Evolutionary conservation across 257 asterid genomes (phyloP).

Genomic region (Dorcoceras hygrometricum): DNA sequence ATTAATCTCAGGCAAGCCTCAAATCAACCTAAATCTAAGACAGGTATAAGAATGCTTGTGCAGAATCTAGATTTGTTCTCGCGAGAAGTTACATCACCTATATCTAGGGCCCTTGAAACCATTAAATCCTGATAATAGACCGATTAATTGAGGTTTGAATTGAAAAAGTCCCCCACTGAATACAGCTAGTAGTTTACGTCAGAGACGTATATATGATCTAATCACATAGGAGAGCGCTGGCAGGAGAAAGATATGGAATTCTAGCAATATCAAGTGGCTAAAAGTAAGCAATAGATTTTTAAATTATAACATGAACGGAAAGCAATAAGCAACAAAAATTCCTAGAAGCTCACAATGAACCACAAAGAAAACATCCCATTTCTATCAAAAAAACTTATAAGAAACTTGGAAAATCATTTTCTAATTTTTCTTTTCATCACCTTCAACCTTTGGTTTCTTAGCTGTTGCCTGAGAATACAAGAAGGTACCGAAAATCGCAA

Average conservation of each 20-base stretch:
- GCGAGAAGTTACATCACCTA: not conserved
- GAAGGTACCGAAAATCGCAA: conserved; percentile 82
- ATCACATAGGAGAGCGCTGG: not conserved
- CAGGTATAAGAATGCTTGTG: not conserved
- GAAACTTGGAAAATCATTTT: conserved; percentile 7
- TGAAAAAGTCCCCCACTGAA: not conserved
- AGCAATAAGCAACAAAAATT: conserved; percentile 22
- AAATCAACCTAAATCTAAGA: too few species aligned
- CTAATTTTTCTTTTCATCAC: conserved; percentile 52
- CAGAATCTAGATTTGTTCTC: not conserved
- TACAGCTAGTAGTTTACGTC: not conserved
- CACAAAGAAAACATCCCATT: conserved; percentile 21
- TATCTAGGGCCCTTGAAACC: not conserved
- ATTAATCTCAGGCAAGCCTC: too few species aligned
- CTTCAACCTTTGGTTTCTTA: conserved; percentile 60
- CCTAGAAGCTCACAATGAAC: conserved; percentile 20
- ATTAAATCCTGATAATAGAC: not conserved
- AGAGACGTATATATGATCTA: too few species aligned
- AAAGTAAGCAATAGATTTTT: too few species aligned
- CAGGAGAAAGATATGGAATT: not conserved
- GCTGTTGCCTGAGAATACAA: conserved; percentile 83
- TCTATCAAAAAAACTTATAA: conserved; percentile 19
- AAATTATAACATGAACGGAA: not conserved
- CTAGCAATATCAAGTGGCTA: not conserved
- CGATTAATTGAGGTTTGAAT: not conserved